phyloP scores from a whole-genome alignment of 345 rosid species.

The Rhodamnia rubescens region DNA sequence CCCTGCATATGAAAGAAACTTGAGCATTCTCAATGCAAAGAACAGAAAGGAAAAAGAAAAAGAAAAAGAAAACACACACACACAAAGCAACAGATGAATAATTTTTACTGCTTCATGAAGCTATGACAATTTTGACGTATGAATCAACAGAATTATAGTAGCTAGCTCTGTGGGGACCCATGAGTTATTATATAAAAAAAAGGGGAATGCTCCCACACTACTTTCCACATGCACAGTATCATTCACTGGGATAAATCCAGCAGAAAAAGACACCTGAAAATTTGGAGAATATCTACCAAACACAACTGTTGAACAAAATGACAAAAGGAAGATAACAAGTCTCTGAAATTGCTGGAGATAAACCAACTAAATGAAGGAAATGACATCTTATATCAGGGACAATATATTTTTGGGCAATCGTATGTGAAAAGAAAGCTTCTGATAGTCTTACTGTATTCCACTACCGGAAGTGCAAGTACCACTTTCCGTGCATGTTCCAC shows the following conservation, averaged over 20 bases:
- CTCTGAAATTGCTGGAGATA: background rate
- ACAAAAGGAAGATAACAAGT: background rate
- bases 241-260: background rate
- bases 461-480: slow-evolving; percentile 71
- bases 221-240: background rate
- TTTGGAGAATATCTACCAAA: background rate
- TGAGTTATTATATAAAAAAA: background rate
- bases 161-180: background rate
- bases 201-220: background rate
- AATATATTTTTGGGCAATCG: background rate
- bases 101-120: background rate
- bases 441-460: slow-evolving; percentile 82
- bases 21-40: background rate
- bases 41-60: background rate
- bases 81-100: background rate
- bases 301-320: background rate
- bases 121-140: no score
- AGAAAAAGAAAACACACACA: background rate
- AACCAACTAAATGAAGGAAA: background rate
- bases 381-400: background rate
- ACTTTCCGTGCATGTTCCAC: slow-evolving; percentile 38
- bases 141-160: background rate
- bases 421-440: background rate
- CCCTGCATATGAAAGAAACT: slow-evolving; percentile 27
- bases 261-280: background rate